Conservation (phyloP, 73 alveolate genomes). For the Vitrella brassicaformis region DNA sequence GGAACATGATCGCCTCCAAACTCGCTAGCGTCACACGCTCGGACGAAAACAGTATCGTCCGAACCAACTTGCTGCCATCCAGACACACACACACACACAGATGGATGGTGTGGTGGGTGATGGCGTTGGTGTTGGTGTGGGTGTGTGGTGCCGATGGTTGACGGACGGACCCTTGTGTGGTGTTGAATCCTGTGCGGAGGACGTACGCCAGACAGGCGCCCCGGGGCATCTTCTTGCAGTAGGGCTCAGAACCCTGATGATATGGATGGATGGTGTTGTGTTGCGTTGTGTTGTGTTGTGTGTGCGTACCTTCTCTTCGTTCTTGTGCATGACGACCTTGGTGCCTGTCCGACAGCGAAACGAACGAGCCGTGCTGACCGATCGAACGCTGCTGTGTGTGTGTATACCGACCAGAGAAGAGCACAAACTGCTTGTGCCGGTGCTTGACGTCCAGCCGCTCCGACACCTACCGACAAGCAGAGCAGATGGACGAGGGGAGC, state of each 20-base stretch:
- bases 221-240: background rate
- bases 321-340: slow-evolving; percentile 49
- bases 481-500: too few species aligned
- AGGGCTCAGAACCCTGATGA: too few species aligned
- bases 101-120: too few species aligned
- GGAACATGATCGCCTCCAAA: slow-evolving; percentile 62
- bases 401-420: slow-evolving; percentile 21
- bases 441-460: slow-evolving; percentile 61
- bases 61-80: slow-evolving; percentile 79
- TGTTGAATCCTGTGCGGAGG: slow-evolving; percentile 26
- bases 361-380: too few species aligned
- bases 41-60: slow-evolving; percentile 79
- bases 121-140: too few species aligned
- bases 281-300: too few species aligned
- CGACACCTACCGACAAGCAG: background rate
- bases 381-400: too few species aligned
- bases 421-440: slow-evolving; percentile 55
- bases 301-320: slow-evolving; percentile 1
- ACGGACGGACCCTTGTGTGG: slow-evolving; percentile 48
- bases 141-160: too few species aligned
- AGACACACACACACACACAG: too few species aligned
- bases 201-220: background rate
- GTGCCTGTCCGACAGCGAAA: slow-evolving; percentile 82
- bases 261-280: too few species aligned
- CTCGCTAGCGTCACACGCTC: slow-evolving; percentile 80